phyloP scores from a whole-genome alignment of 1,284 basidiomycete genomes.

The Puccinia novopanici region DNA sequence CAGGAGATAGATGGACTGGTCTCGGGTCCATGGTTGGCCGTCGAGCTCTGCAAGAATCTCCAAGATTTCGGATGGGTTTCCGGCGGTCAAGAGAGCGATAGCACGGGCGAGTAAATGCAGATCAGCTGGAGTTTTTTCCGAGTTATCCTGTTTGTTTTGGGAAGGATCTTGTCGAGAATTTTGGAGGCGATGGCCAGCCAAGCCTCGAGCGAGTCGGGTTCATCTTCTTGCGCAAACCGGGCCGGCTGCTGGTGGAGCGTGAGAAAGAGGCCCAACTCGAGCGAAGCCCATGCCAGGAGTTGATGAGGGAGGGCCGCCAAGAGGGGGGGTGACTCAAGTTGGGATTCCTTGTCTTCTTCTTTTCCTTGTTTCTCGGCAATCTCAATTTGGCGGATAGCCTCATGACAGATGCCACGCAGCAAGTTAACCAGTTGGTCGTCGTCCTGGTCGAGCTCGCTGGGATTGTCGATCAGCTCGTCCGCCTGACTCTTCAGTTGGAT shows the following conservation, averaged over 20 bases:
- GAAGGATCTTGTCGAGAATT: neutral
- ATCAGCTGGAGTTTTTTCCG: neutral
- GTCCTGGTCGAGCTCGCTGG: conserved; percentile 4
- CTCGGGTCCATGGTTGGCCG: neutral
- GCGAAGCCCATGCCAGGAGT: conserved; percentile 18
- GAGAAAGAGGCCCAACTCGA: conserved; percentile 33
- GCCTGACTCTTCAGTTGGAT: conserved; percentile 22
- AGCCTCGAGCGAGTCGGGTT: conserved; percentile 16
- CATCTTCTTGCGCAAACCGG: conserved; percentile 12
- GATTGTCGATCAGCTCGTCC: conserved; percentile 35
- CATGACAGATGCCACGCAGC: conserved; percentile 30
- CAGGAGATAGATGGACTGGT: conserved; percentile 17
- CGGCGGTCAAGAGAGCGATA: conserved; percentile 6
- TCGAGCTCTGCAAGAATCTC: neutral
- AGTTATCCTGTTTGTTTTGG: neutral
- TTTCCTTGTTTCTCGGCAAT: conserved; percentile 2
- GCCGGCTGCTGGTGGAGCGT: neutral
- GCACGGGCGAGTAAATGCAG: neutral
- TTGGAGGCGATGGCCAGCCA: conserved; percentile 15
- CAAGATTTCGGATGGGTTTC: neutral
- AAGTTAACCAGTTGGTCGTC: conserved; percentile 31
- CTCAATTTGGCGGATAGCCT: conserved; percentile 25
- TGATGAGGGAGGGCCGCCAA: conserved; percentile 2
- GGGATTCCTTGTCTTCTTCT: no score
- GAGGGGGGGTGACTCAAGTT: neutral